Evolutionary conservation across 768 basidiomycete species (phyloP).

Genomic region (Naganishia vaughanmartiniae): DNA sequence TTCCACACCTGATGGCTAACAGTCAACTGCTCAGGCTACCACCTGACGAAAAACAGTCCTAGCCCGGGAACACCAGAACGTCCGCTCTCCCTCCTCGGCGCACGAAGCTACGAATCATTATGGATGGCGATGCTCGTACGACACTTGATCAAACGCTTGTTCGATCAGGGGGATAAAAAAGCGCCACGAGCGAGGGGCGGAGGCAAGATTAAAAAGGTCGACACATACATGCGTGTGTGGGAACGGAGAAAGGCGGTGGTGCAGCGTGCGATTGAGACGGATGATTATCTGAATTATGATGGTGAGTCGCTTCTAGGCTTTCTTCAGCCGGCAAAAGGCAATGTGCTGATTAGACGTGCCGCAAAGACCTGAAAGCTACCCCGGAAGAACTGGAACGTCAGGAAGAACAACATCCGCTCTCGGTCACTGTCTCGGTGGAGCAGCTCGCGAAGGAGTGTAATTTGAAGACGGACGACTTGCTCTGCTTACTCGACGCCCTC

Average conservation of each 20-base stretch:
- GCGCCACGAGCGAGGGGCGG: conserved; percentile 22
- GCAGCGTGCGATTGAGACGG: not conserved
- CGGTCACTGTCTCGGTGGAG: conserved; percentile 3
- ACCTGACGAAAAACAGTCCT: conserved; percentile 71
- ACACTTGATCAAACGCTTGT: conserved; percentile 21
- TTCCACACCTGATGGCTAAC: not conserved
- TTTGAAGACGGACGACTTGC: conserved; percentile 15
- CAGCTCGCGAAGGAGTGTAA: conserved; percentile 10
- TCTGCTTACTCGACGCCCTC: conserved; percentile 14
- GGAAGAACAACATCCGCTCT: conserved; percentile 10
- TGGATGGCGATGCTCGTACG: conserved; percentile 40
- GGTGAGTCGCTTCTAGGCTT: not conserved
- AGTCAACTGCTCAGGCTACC: conserved; percentile 66
- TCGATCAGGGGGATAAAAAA: conserved; percentile 3
- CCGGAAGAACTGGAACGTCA: conserved; percentile 5
- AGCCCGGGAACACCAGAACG: conserved; percentile 90
- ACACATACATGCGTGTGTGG: conserved; percentile 24
- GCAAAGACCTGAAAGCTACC: not conserved
- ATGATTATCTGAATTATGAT: conserved; percentile 18
- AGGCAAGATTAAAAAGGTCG: conserved; percentile 6
- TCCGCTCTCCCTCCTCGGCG: conserved; percentile 87
- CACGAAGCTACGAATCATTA: conserved; percentile 69
- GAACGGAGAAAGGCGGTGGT: conserved; percentile 9
- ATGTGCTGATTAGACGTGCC: not conserved
- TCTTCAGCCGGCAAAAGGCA: not conserved